phyloP scores from a whole-genome alignment of 768 basidiomycete genomes.

The Tephrocybe sp. region DNA sequence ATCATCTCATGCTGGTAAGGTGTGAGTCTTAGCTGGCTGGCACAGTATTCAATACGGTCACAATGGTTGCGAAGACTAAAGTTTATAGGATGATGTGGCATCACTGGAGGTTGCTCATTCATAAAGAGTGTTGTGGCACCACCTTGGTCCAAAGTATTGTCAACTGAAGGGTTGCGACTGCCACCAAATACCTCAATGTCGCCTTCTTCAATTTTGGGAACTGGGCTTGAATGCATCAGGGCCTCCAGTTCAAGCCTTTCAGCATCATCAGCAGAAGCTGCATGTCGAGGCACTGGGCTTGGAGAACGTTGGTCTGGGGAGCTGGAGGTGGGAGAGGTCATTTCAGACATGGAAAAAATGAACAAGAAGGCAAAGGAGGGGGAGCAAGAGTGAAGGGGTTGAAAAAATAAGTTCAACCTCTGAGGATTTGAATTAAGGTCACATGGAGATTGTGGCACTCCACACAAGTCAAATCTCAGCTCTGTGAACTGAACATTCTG shows the following conservation, averaged over 20 bases:
- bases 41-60: neutral
- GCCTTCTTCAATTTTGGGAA: neutral
- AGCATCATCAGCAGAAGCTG: neutral
- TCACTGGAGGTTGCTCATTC: neutral
- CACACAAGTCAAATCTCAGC: no score
- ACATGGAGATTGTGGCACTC: no score
- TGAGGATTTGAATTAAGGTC: no score
- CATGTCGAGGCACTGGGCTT: no score
- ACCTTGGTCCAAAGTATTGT: neutral
- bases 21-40: neutral
- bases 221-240: neutral
- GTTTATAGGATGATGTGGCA: neutral
- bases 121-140: neutral
- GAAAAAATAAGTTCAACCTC: no score
- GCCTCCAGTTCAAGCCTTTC: slow-evolving; percentile 4
- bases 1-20: slow-evolving; percentile 13
- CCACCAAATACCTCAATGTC: neutral
- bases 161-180: neutral
- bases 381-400: neutral
- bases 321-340: neutral
- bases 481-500: no score
- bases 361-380: neutral
- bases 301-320: neutral
- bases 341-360: neutral
- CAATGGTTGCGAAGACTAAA: neutral